phyloP scores from a whole-genome alignment of 2,329 filamentous ascomycete genomes.

The Xylaria multiplex region DNA sequence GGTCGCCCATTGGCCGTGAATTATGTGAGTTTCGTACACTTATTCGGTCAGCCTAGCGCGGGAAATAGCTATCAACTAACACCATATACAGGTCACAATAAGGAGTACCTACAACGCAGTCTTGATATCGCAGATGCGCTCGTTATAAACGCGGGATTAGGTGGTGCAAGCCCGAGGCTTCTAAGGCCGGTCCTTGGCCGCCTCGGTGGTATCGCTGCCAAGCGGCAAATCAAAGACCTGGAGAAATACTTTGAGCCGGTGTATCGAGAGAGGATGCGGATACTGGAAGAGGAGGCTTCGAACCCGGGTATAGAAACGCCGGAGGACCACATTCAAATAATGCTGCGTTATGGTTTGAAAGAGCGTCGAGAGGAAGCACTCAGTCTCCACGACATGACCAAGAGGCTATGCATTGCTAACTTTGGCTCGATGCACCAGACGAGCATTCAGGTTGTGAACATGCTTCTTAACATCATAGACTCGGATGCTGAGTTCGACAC shows the following conservation, averaged over 20 bases:
- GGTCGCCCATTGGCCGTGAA: conserved; percentile 42
- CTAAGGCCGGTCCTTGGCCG: conserved; percentile 33
- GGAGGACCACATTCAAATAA: conserved; percentile 55
- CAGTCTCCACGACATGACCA: conserved; percentile 45
- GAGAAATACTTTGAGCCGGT: conserved; percentile 43
- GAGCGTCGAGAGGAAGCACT: conserved; percentile 53
- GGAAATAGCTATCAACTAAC: background rate
- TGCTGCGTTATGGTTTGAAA: conserved; percentile 53
- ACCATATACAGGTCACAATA: conserved; percentile 45
- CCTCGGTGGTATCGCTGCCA: conserved; percentile 35
- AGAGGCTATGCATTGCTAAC: conserved; percentile 49
- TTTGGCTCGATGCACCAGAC: conserved; percentile 56
- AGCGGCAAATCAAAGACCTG: conserved; percentile 41
- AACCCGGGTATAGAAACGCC: conserved; percentile 43
- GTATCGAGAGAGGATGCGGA: conserved; percentile 38
- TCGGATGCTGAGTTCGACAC: conserved; percentile 54
- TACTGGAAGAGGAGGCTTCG: conserved; percentile 36
- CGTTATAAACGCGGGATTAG: conserved; percentile 28
- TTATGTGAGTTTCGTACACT: conserved; percentile 45
- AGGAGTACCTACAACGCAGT: conserved; percentile 38
- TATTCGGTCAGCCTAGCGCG: background rate
- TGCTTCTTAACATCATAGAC: conserved; percentile 56
- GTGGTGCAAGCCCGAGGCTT: conserved; percentile 27
- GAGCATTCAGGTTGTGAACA: conserved; percentile 52
- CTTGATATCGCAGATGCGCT: conserved; percentile 33